A percentile compares a stretch with the other conserved stretches of the same genome.
Conservation (phyloP, 2,329 filamentous ascomycete species). For the Aspergillus brasiliensis region DNA sequence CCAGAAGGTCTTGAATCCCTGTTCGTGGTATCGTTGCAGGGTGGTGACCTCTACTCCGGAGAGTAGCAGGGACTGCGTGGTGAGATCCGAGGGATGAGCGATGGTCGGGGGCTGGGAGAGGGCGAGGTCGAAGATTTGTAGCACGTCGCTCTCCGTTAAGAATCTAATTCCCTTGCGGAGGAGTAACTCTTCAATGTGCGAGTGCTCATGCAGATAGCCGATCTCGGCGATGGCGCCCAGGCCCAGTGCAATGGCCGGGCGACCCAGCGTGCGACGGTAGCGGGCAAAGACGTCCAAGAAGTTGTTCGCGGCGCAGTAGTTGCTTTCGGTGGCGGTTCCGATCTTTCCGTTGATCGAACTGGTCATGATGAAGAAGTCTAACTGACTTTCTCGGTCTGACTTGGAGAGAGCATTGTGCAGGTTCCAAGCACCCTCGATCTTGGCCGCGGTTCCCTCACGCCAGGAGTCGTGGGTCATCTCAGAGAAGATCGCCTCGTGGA, state of each 20-base stretch:
- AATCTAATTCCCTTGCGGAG: background rate
- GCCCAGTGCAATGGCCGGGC: background rate
- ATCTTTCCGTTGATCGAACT: constrained; percentile 29
- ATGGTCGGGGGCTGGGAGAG: background rate
- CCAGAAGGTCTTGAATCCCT: background rate
- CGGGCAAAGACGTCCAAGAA: background rate
- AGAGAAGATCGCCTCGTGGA: constrained; percentile 51
- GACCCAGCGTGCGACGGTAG: background rate
- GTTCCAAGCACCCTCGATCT: constrained; percentile 55
- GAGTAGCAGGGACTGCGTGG: background rate
- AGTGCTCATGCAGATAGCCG: background rate
- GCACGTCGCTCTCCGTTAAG: background rate
- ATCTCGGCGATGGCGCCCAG: background rate
- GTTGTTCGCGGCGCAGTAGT: background rate
- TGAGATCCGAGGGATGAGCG: background rate
- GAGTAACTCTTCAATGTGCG: background rate
- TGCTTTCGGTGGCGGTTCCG: constrained; percentile 20
- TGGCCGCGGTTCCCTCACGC: constrained; percentile 49
- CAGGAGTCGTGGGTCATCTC: constrained; percentile 55
- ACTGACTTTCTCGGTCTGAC: background rate
- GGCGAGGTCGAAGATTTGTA: background rate
- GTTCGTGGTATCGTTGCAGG: background rate
- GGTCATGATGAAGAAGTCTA: constrained; percentile 36
- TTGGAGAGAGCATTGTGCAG: constrained; percentile 45
- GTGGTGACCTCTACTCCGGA: background rate